Evolutionary conservation across 148 eudicot genomes (phyloP), one percentile per base, ranked within the genome.

Genomic region (Polygonum aviculare): DNA sequence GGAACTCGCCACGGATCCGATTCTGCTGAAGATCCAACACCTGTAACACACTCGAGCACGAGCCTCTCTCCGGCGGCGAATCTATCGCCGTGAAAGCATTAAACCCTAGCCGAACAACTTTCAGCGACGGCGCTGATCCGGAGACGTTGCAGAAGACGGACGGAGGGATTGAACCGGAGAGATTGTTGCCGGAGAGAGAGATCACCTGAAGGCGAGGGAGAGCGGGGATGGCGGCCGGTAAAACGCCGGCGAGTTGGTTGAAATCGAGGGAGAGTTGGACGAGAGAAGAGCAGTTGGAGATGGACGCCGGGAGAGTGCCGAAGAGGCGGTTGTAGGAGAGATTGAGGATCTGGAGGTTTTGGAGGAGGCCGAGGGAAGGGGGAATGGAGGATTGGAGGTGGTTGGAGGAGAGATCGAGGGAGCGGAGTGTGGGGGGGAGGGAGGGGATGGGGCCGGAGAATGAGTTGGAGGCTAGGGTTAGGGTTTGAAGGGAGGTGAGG

Each of bases 291-390:
- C 93, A 89, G 80, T 88, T 91, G 1, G 87, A 75, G 5, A 89
- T 33, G 12, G 93, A 89, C 0, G 93, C 84, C 6, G 93, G 97
- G 2, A 91, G 74, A 0, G 93, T 82, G 0, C 93, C 93, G 39
- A 83, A 75, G 0, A 92, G 77, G 2, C 36, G 35, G 59, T 92
- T 92, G 33, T 40, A 59, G 75, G 88, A 94, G 19, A 92, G 82
- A 82, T 83, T 81, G 3, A 92, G 51, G 49, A 79, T 84, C 80
- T 82, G 79, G 15, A 92, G 69, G 60, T 76, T 45, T 52, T 83
- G 86, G 9, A 92, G 75, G 22, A 10, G 54, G 1, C 94, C 92
- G 5, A 88, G 10, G 7, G 50, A 33, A 57, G 87, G 83, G 50
- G 94, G 97, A 59, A 92, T 92, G 35, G 47, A 74, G 5, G 93